Percentiles rank a stretch among this genome's conserved stretches.
These are phyloP conservation scores for Fusarium keratoplasticum DNA, from an alignment of 2,329 filamentous ascomycete species.

Conservation along the genomic window DNA sequence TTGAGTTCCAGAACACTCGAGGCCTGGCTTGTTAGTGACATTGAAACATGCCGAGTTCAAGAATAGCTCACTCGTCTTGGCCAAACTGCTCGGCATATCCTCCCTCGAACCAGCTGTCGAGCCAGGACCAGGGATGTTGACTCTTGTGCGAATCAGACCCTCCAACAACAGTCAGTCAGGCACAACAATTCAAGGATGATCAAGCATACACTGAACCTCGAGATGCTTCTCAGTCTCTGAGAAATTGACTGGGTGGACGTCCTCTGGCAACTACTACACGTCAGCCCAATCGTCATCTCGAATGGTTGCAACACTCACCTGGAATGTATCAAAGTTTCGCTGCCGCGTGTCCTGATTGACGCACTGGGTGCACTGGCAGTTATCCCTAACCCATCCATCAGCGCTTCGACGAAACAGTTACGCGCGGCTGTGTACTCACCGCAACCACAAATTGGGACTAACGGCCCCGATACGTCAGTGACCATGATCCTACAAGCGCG, in stretches of 20 bases:
- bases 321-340: slow-evolving; percentile 56
- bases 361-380: slow-evolving; percentile 56
- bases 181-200: neutral
- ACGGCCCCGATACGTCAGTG: slow-evolving; percentile 19
- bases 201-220: slow-evolving; percentile 49
- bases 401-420: slow-evolving; percentile 11
- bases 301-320: slow-evolving; percentile 40
- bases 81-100: slow-evolving; percentile 32
- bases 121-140: slow-evolving; percentile 67
- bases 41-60: neutral
- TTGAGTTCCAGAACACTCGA: slow-evolving; percentile 40
- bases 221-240: slow-evolving; percentile 45
- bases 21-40: slow-evolving; percentile 24
- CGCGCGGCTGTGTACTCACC: slow-evolving; percentile 35
- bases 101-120: slow-evolving; percentile 35
- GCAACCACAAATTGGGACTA: slow-evolving; percentile 46
- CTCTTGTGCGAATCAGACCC: slow-evolving; percentile 79
- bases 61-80: slow-evolving; percentile 36
- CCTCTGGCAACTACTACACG: slow-evolving; percentile 46
- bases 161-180: slow-evolving; percentile 47
- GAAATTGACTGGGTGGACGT: slow-evolving; percentile 47
- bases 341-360: slow-evolving; percentile 58
- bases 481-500: slow-evolving; percentile 9
- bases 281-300: neutral
- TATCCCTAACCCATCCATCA: slow-evolving; percentile 49